phyloP scores from a whole-genome alignment of 345 rosid species.

The Euclidium syriacum region DNA sequence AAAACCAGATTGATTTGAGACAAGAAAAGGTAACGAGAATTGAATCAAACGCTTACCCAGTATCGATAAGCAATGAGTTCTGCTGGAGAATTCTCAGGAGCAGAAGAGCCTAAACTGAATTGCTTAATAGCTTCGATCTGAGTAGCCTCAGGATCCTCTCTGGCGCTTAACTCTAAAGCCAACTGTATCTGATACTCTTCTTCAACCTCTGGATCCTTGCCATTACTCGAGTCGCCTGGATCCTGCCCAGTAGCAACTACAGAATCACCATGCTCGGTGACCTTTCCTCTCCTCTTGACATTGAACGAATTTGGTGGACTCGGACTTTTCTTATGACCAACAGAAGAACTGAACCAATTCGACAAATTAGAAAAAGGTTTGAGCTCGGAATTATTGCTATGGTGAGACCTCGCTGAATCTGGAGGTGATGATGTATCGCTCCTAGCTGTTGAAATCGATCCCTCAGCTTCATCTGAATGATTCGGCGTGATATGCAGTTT shows the following conservation, averaged over 20 bases:
- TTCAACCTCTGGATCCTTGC: conserved; percentile 58
- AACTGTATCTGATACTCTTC: conserved; percentile 93
- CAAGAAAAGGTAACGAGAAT: too few relatives aligned
- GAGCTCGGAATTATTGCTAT: conserved; percentile 34
- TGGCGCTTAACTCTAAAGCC: conserved; percentile 92
- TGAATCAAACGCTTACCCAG: conserved; percentile 46
- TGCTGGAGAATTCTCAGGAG: conserved; percentile 79
- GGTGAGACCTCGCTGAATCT: conserved; percentile 14
- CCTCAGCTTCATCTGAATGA: conserved; percentile 58
- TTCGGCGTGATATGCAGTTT: conserved; percentile 65
- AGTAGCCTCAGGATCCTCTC: conserved; percentile 94
- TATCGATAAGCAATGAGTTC: conserved; percentile 89
- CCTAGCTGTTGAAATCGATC: conserved; percentile 46
- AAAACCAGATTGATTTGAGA: background rate
- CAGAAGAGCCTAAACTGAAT: conserved; percentile 76
- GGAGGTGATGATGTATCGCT: conserved; percentile 11
- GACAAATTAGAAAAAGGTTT: conserved; percentile 75
- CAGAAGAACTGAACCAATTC: conserved; percentile 81
- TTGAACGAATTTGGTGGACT: conserved; percentile 60
- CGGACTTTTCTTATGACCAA: conserved; percentile 52
- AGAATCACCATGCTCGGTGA: conserved; percentile 43
- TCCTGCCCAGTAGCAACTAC: conserved; percentile 31
- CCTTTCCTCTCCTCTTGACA: conserved; percentile 19
- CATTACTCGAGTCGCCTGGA: conserved; percentile 13
- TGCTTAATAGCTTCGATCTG: conserved; percentile 97